phyloP scores from a whole-genome alignment of 1,284 basidiomycete species.

The Ceratobasidium sp. region DNA sequence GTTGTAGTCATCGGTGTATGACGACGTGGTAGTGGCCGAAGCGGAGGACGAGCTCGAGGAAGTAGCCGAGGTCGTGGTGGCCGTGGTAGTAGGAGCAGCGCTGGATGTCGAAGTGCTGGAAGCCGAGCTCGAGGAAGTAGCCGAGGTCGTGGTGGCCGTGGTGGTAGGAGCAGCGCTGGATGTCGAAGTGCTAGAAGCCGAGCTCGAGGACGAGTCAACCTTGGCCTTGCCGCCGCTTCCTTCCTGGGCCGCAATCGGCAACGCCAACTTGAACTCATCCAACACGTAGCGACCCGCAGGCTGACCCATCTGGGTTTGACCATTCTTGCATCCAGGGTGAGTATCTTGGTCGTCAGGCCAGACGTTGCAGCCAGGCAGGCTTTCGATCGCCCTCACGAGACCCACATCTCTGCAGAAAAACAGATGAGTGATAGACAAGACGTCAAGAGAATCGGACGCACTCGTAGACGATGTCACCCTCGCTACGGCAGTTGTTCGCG shows the following conservation, averaged over 20 bases:
- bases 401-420: conserved; percentile 18
- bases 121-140: background rate
- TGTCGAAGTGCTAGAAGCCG: background rate
- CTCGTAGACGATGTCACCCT: conserved; percentile 20
- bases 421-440: background rate
- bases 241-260: background rate
- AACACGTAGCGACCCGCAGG: background rate
- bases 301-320: background rate
- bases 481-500: conserved; percentile 18
- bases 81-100: background rate
- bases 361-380: conserved; percentile 20
- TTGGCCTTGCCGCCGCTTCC: background rate
- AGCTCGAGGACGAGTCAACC: background rate
- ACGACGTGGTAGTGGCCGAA: background rate
- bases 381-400: background rate
- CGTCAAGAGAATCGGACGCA: background rate
- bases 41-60: background rate
- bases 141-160: background rate
- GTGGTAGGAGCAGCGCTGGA: background rate
- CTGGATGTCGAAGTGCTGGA: background rate
- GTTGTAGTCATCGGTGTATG: background rate
- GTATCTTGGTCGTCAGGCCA: conserved; percentile 9
- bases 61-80: background rate
- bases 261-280: background rate
- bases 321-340: conserved; percentile 7